phyloP scores from a whole-genome alignment of 805 yeast species.

The Cyberlindnera maclurae region DNA sequence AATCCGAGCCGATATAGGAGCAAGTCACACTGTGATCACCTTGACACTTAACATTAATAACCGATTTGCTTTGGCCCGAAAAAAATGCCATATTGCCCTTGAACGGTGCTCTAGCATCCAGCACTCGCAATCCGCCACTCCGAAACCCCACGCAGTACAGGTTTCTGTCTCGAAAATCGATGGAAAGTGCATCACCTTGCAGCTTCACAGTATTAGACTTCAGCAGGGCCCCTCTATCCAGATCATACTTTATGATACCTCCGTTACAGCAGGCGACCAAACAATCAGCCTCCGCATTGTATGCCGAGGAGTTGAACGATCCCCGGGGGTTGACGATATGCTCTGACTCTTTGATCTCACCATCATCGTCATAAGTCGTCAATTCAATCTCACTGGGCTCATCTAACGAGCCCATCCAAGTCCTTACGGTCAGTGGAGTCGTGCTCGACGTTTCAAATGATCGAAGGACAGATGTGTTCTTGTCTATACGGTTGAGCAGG shows the following conservation, averaged over 20 bases:
- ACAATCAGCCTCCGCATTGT: background rate
- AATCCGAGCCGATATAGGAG: conserved; percentile 9
- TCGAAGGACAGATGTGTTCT: conserved; percentile 9
- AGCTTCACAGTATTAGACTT: background rate
- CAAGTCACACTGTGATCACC: conserved; percentile 3
- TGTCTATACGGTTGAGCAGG: conserved; percentile 8
- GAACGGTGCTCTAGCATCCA: conserved; percentile 14
- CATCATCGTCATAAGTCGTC: conserved; percentile 1
- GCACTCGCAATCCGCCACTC: conserved; percentile 10
- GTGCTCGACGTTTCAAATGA: background rate
- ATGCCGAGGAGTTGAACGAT: conserved; percentile 10
- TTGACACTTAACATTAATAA: conserved; percentile 6
- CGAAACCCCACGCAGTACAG: conserved; percentile 14
- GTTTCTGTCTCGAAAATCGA: conserved; percentile 7
- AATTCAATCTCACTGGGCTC: conserved; percentile 16
- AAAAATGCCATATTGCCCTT: background rate
- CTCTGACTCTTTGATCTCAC: conserved; percentile 2
- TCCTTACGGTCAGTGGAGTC: conserved; percentile 4
- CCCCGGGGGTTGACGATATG: conserved; percentile 2
- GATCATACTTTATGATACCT: background rate
- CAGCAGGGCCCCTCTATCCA: background rate
- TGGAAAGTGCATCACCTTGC: conserved; percentile 14
- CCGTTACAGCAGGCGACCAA: conserved; percentile 7
- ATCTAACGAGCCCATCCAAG: conserved; percentile 20
- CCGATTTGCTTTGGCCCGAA: conserved; percentile 4